These are phyloP conservation scores for Boletus rex-veris DNA, from an alignment of 768 basidiomycete genomes.

Conservation along the genomic window DNA sequence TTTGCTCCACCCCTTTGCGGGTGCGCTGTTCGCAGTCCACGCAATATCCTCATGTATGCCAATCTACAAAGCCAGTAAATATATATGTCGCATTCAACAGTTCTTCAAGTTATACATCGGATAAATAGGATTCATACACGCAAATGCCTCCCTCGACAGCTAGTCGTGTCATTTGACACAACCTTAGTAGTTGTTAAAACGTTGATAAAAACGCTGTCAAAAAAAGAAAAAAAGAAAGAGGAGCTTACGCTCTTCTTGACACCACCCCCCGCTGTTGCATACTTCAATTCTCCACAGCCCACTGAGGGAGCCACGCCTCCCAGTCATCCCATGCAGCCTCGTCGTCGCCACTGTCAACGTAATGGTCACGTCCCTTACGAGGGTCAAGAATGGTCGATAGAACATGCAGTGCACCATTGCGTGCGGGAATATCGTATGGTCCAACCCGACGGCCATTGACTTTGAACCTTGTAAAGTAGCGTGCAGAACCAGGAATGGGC, in stretches of 20 bases:
- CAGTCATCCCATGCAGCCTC: slow-evolving; percentile 8
- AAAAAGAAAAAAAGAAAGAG: no score
- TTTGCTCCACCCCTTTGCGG: no score
- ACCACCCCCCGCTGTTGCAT: no score
- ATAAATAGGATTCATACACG: not conserved
- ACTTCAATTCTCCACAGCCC: slow-evolving; percentile 11
- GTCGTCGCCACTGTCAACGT: not conserved
- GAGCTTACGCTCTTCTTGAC: no score
- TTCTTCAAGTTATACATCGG: not conserved
- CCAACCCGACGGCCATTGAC: slow-evolving; percentile 7
- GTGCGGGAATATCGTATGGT: slow-evolving; percentile 11
- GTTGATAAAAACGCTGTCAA: no score
- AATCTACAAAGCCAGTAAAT: no score
- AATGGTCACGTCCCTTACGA: slow-evolving; percentile 2
- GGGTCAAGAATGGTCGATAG: slow-evolving; percentile 10
- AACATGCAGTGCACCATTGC: slow-evolving; percentile 14
- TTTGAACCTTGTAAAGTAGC: slow-evolving; percentile 9
- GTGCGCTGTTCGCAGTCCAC: no score
- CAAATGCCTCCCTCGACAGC: no score
- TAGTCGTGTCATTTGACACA: no score
- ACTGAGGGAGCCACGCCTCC: slow-evolving; percentile 15
- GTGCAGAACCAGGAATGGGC: not conserved
- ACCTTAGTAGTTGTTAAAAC: no score
- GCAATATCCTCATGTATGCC: no score
- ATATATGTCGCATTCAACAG: not conserved